Conservation (phyloP, 257 asterid genomes). For the Solanum medicagineum region DNA sequence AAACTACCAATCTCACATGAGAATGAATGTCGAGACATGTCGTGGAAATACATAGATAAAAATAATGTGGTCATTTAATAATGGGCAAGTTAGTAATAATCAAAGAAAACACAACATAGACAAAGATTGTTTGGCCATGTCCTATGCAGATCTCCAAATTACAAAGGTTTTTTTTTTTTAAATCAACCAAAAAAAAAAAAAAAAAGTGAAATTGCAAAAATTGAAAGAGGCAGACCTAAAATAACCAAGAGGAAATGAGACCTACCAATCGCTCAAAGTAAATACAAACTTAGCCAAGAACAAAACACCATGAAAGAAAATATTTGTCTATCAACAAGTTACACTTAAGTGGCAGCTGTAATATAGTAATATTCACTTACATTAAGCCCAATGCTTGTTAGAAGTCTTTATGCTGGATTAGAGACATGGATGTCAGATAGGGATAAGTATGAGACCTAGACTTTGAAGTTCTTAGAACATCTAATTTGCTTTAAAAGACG, state of each 20-base stretch:
- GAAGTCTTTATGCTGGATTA: neutral
- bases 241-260: neutral
- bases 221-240: neutral
- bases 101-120: neutral
- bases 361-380: neutral
- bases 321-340: neutral
- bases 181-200: too few relatives aligned
- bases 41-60: neutral
- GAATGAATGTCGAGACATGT: neutral
- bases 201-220: neutral
- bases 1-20: neutral
- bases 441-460: neutral
- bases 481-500: neutral
- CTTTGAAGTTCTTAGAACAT: neutral
- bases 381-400: neutral
- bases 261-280: neutral
- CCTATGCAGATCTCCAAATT: neutral
- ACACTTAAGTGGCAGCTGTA: neutral
- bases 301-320: neutral
- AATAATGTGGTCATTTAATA: neutral
- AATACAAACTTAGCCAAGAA: neutral
- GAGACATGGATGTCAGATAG: neutral
- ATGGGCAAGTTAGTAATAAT: neutral
- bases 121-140: neutral
- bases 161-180: too few relatives aligned